Base-by-base conservation (phyloP, 2,329 filamentous ascomycete genomes). In the Pseudocercospora fijiensis region DNA sequence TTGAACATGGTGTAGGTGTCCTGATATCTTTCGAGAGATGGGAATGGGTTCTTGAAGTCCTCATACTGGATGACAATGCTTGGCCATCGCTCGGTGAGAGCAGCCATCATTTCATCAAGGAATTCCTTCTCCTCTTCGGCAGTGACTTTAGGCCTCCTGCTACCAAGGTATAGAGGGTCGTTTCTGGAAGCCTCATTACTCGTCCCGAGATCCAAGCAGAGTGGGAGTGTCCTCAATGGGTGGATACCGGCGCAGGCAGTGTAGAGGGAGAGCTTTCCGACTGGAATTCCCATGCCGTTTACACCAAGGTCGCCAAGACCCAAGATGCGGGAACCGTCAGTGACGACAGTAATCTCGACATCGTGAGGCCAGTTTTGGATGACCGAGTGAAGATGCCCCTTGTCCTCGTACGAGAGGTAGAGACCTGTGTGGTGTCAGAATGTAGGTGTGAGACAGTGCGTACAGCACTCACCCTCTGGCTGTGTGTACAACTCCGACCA, bases 1-100 rank as follows among this genome's bases (percentile, higher is more conserved):
- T 98, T 98, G 86, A 99, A 99, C 84, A 91, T 96, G 78, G 91
- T 93, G 83, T 96, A 94, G 69, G 84, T 86, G 76, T 93, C 84
- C 71, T 91, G 90, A 81, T 98, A 98, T 65, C 92, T 87, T 76
- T 95, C 90, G 45, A 98, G 86, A 74, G 96, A 94, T 67, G 90
- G 90, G 85, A 98, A 99, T 53, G 95, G 94, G 74, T 94, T 96
- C 83, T 98, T 96, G 79, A 96, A 98, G 76, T 98, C 95, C 66
- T 98, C 94, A 73, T 96, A 98, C 77, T 98, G 95, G 67, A 98
- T 91, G 69, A 89, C 86, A 70, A 89, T 88, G 68, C 85, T 86
- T 61, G 87, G 87, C 87, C 87, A 90, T 69, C 84, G 83, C 77
- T 96, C 92, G 62, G 89, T 90, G 65, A 91, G 85, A 62, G 95